phyloP scores from a whole-genome alignment of 257 asterid species.

The Lycium ferocissimum region DNA sequence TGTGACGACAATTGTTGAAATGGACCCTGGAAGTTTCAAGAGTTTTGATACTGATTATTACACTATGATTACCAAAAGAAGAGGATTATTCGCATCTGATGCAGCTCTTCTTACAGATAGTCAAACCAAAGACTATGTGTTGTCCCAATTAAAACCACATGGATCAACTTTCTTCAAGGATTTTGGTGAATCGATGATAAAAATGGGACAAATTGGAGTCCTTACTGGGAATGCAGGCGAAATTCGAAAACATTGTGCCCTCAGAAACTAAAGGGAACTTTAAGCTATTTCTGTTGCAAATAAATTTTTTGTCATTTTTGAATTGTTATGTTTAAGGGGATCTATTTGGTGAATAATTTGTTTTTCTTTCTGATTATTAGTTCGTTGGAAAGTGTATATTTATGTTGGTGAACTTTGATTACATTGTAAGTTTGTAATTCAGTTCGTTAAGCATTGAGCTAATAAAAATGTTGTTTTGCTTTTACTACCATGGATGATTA shows the following conservation, averaged over 20 bases:
- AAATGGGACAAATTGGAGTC: constrained; percentile 48
- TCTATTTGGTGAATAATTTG: neutral
- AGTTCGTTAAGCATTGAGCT: neutral
- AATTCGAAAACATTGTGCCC: constrained; percentile 45
- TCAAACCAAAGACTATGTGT: constrained; percentile 46
- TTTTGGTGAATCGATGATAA: constrained; percentile 56
- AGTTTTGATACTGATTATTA: constrained; percentile 44
- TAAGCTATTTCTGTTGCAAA: neutral
- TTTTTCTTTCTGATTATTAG: neutral
- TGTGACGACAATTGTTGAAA: neutral
- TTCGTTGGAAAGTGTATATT: neutral
- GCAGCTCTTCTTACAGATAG: constrained; percentile 44
- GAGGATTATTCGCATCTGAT: constrained; percentile 51
- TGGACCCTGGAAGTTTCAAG: constrained; percentile 49
- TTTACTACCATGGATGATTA: too few species aligned
- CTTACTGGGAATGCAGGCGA: constrained; percentile 46
- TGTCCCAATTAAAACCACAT: constrained; percentile 27
- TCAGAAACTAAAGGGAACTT: neutral
- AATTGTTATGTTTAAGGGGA: neutral
- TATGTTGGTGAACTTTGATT: neutral
- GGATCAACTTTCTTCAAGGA: constrained; percentile 48
- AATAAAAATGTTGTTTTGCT: too few species aligned
- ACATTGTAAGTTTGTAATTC: too few species aligned
- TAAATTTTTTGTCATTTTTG: neutral
- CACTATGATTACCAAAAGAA: constrained; percentile 35